Percentiles rank a stretch among this genome's conserved stretches.
Conservation (phyloP, 2,329 filamentous ascomycete species). For the Xylaria hypoxylon region DNA sequence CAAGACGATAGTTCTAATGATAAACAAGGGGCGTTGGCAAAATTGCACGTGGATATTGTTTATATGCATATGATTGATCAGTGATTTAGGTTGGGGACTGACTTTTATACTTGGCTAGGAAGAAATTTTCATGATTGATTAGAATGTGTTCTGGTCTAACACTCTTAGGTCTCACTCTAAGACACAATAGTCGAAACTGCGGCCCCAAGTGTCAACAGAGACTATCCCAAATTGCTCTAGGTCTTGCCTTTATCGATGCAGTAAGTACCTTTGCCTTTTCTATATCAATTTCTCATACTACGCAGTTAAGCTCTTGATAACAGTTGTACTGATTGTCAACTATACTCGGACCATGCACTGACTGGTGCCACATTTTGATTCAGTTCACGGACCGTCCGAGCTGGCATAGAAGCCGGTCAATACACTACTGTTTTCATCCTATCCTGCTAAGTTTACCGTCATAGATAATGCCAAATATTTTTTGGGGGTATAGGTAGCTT, state of each 20-base stretch:
- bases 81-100: too few relatives aligned
- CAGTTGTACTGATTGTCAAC: too few relatives aligned
- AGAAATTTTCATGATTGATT: neutral
- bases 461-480: too few relatives aligned
- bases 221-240: neutral
- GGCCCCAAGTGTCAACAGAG: neutral
- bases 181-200: neutral
- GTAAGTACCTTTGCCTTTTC: neutral
- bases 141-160: neutral
- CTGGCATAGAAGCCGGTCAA: neutral
- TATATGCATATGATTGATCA: neutral
- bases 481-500: neutral
- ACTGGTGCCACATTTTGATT: neutral
- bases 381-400: neutral
- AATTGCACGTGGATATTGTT: neutral
- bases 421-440: neutral
- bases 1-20: neutral
- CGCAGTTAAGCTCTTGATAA: neutral
- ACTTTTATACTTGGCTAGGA: neutral
- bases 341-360: neutral
- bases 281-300: neutral
- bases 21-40: neutral
- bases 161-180: neutral
- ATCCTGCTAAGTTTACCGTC: neutral
- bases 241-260: too few relatives aligned